Percentiles rank a stretch among this genome's conserved stretches.
These are phyloP conservation scores for Ambispora gerdemannii DNA, from an alignment of 192 early-diverging fungal species.

Conservation along the genomic window DNA sequence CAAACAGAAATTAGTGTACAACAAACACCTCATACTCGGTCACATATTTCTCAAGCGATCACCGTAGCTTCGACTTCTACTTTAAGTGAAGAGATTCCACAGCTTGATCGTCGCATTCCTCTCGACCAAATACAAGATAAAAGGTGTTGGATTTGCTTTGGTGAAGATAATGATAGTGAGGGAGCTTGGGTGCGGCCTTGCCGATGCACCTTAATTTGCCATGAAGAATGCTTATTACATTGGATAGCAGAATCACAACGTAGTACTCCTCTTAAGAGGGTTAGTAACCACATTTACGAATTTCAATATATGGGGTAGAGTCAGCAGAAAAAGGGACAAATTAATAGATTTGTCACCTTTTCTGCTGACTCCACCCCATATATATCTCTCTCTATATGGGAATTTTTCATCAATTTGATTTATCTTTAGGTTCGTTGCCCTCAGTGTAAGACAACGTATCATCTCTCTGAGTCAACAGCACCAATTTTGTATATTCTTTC, in stretches of 20 bases:
- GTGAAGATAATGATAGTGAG: conserved; percentile 57
- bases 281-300: conserved; percentile 22
- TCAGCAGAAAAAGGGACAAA: not conserved
- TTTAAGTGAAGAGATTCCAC: too few relatives aligned
- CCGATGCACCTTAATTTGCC: conserved; percentile 70
- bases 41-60: too few relatives aligned
- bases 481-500: conserved; percentile 49
- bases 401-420: conserved; percentile 27
- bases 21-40: too few relatives aligned
- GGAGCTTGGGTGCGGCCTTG: conserved; percentile 70
- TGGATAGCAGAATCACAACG: conserved; percentile 72
- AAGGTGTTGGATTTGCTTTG: conserved; percentile 76
- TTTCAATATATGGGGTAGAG: not conserved
- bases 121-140: conserved; percentile 31
- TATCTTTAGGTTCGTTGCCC: conserved; percentile 63
- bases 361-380: not conserved
- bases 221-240: conserved; percentile 72
- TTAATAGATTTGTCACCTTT: not conserved
- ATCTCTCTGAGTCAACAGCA: conserved; percentile 54
- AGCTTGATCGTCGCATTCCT: not conserved
- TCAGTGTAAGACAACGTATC: conserved; percentile 64
- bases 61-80: too few relatives aligned
- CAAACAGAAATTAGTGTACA: too few relatives aligned
- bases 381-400: not conserved
- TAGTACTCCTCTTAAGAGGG: conserved; percentile 46